Conservation (phyloP, 345 rosid species). For the Lepidium didymum region DNA sequence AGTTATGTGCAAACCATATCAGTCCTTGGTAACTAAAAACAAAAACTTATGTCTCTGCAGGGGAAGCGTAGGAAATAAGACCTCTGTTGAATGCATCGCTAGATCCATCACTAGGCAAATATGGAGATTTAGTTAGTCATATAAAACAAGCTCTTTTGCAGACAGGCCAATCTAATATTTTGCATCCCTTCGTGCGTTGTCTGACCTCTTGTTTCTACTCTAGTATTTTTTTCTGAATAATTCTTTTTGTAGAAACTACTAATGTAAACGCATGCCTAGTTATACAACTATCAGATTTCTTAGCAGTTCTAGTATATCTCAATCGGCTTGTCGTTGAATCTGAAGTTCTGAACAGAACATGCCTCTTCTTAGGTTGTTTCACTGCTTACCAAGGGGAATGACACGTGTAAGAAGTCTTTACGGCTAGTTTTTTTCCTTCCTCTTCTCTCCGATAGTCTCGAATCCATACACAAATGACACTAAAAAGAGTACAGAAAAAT, state of each 20-base stretch:
- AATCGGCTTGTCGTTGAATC: neutral
- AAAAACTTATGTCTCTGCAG: slow-evolving; percentile 28
- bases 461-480: slow-evolving; percentile 5
- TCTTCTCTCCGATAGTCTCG: neutral
- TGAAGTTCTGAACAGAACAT: neutral
- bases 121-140: neutral
- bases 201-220: neutral
- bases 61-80: slow-evolving; percentile 65
- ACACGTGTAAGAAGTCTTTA: neutral
- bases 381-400: neutral
- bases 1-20: neutral
- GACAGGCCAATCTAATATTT: neutral
- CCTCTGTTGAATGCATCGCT: neutral
- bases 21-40: neutral
- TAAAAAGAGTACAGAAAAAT: slow-evolving; percentile 8
- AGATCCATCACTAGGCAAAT: neutral
- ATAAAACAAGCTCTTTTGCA: neutral
- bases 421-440: neutral
- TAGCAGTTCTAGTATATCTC: neutral
- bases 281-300: neutral
- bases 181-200: neutral
- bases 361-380: neutral
- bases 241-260: neutral
- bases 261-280: neutral
- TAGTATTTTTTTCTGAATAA: neutral